Evolutionary conservation across 2,329 filamentous ascomycete genomes (phyloP), one percentile per base, ranked within the genome.

Genomic region (Nemania sp.): DNA sequence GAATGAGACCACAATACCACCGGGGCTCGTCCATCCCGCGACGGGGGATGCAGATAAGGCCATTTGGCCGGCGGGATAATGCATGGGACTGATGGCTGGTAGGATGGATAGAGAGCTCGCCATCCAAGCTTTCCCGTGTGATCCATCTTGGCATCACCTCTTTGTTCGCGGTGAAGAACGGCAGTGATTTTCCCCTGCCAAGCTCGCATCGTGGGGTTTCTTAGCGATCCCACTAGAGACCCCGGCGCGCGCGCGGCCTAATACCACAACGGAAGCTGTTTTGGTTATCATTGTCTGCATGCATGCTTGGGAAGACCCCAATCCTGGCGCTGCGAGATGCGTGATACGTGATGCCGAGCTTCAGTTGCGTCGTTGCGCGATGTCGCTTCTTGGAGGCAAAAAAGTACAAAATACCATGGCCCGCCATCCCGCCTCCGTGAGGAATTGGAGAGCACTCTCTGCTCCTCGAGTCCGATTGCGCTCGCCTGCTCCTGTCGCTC

Each of bases 201-300:
- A 69, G 67, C 67, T 67, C 13, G 45, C 60, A 69, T 69, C 64
- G 55, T 67, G 64, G 64, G 60, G 67, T 69, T 62, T 29, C 58
- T 59, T 66, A 62, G 66, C 66, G 58, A 66, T 66, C 47, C 66
- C 57, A 68, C 66, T 53, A 13, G 53, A 49, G 27, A 35, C 57
- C 66, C 62, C 54, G 57, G 29, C 29, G 5, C 51, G 26, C 53
- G 47, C n/a, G 54, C 26, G 63, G 53, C 57, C 67, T 69, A 69
- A 67, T 56, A 69, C 64, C 27, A 69, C 67, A 66, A 66, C 47
- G 66, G 66, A 69, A 69, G 66, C 63, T 69, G 66, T 62, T 22
- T 38, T 62, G 62, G 57, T 66, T 62, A 66, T 66, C 62, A 59
- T 63, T 43, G n/a, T 38, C 8, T 43, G 63, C 22, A 27, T 55